Percentiles rank a stretch among this genome's conserved stretches.
These are phyloP conservation scores for Colletotrichum cordylinicola DNA, from an alignment of 2,329 filamentous ascomycete species.

Conservation along the genomic window DNA sequence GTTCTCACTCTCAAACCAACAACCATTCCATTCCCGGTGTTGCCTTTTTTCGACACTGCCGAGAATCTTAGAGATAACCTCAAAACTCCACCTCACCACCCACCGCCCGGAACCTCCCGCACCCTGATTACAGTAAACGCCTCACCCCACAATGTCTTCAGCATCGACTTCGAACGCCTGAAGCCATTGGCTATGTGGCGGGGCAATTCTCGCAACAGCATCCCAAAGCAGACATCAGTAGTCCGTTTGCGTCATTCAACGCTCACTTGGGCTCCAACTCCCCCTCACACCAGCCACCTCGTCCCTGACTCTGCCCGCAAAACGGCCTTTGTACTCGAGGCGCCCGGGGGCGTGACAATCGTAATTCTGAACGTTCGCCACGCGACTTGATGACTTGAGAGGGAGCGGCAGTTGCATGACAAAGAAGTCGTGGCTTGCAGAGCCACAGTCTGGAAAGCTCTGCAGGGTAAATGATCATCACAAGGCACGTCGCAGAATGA, in stretches of 20 bases:
- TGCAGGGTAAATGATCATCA: not conserved
- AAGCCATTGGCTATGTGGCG: not conserved
- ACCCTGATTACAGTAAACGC: accelerated
- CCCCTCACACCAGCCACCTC: not conserved
- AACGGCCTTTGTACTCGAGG: not conserved
- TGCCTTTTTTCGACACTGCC: not conserved
- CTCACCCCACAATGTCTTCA: not conserved
- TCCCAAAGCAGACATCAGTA: not conserved
- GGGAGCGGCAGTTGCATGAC: not conserved
- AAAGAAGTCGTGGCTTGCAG: not conserved
- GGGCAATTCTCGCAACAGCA: not conserved
- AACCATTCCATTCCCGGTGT: not conserved
- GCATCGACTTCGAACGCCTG: not conserved
- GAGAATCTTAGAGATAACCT: not conserved
- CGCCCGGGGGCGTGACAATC: not conserved
- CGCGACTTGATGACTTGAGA: not conserved
- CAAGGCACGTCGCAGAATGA: not conserved
- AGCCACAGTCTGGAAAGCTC: not conserved
- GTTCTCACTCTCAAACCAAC: not conserved
- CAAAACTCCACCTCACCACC: not conserved
- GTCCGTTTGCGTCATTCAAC: not conserved
- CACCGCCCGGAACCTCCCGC: not conserved
- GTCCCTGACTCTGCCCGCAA: not conserved
- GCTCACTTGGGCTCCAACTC: not conserved
- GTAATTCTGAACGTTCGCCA: not conserved